Percentiles rank a stretch among this genome's conserved stretches.
These are phyloP conservation scores for Chaetomium sp. DNA, from an alignment of 2,329 filamentous ascomycete species.

Conservation along the genomic window DNA sequence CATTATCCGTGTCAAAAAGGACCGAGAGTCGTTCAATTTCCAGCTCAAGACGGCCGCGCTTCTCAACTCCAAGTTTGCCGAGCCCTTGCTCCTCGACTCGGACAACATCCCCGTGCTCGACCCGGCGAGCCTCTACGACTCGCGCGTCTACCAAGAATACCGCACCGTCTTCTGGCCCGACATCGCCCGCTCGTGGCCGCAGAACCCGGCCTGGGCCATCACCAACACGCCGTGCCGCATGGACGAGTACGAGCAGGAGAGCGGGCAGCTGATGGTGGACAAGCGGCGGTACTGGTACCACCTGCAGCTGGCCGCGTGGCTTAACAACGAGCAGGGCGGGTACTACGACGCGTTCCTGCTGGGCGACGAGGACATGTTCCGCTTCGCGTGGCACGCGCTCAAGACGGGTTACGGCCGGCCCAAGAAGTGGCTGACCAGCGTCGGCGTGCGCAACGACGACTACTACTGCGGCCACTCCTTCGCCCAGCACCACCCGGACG, in stretches of 20 bases:
- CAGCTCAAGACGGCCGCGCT: constrained; percentile 17
- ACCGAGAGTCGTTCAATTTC: background rate
- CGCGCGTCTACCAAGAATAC: constrained; percentile 16
- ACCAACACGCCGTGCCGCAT: constrained; percentile 20
- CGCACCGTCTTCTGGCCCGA: constrained; percentile 22
- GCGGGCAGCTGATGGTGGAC: constrained; percentile 22
- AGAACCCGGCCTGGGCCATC: constrained; percentile 20
- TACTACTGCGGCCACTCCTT: constrained; percentile 17
- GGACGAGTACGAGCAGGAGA: constrained; percentile 22
- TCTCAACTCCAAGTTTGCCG: constrained; percentile 18
- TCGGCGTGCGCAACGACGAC: constrained; percentile 10
- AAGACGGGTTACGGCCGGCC: constrained; percentile 10
- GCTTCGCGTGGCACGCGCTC: constrained; percentile 21
- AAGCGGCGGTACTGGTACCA: constrained; percentile 21
- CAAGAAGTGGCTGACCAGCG: constrained; percentile 12
- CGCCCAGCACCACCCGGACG: constrained; percentile 20
- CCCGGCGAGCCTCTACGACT: constrained; percentile 15
- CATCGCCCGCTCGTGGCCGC: constrained; percentile 19
- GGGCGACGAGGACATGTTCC: constrained; percentile 22
- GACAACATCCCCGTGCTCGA: constrained; percentile 22
- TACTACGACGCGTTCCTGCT: constrained; percentile 23
- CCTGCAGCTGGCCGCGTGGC: constrained; percentile 19
- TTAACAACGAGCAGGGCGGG: constrained; percentile 7
- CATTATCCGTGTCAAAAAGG: constrained; percentile 10
- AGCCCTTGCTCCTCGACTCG: constrained; percentile 19